A percentile compares a stretch with the other conserved stretches of the same genome.
Evolutionary conservation across 2,329 filamentous ascomycete species (phyloP).

Genomic region (Magnaporthiopsis poae): DNA sequence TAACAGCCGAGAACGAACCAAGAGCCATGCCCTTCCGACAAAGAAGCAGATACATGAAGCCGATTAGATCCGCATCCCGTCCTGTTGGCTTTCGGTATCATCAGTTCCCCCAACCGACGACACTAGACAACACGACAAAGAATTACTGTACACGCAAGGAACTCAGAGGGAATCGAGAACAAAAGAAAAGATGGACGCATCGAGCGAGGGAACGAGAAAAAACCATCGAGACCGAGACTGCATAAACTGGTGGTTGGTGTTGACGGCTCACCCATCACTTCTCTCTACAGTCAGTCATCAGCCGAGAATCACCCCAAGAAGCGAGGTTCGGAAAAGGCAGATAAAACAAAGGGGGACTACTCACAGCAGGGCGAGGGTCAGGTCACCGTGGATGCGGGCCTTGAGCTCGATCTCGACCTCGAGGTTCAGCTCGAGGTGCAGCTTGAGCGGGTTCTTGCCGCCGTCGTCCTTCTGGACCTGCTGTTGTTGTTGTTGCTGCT

Average conservation of each 20-base stretch:
- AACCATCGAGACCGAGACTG: not conserved
- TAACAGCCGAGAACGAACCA: not conserved
- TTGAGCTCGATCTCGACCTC: conserved; percentile 73
- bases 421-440: conserved; percentile 64
- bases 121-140: not conserved
- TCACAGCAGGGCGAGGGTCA: conserved; percentile 64
- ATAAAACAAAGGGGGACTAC: conserved; percentile 14
- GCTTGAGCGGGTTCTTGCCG: conserved; percentile 52
- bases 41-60: not conserved
- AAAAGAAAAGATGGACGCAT: not conserved
- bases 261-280: conserved; percentile 10
- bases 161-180: not conserved
- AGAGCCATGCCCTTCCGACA: not conserved
- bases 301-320: conserved; percentile 1
- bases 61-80: not conserved
- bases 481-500: conserved; percentile 22
- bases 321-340: not conserved
- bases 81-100: not conserved
- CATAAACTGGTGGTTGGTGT: not conserved
- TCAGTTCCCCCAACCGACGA: not conserved
- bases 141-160: not conserved
- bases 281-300: conserved; percentile 7
- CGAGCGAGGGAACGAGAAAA: not conserved
- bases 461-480: conserved; percentile 26
- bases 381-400: conserved; percentile 67